A percentile compares a stretch with the other conserved stretches of the same genome.
Evolutionary conservation across 495 filamentous ascomycete species (phyloP).

Genomic region (Xylaria castorea): DNA sequence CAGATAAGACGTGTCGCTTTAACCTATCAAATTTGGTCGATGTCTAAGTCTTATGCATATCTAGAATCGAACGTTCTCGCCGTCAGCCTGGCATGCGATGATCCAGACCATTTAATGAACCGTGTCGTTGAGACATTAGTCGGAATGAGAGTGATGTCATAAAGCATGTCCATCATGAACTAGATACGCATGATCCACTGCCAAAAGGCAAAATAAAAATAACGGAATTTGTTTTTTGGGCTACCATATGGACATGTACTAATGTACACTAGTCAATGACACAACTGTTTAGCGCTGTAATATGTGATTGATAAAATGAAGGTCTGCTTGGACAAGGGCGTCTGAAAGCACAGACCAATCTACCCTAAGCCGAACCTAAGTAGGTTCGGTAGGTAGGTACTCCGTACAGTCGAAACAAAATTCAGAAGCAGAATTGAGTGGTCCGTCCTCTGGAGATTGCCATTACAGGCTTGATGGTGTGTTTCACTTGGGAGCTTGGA

Average conservation of each 20-base stretch:
- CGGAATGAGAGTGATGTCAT: neutral
- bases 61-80: neutral
- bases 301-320: conserved; percentile 14
- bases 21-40: neutral
- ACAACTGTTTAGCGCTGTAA: neutral
- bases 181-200: neutral
- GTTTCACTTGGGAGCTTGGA: conserved; percentile 36
- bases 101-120: neutral
- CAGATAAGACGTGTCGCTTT: neutral
- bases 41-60: neutral
- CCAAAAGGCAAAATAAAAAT: neutral
- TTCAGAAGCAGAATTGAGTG: neutral
- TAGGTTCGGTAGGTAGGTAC: too few species aligned
- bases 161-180: neutral
- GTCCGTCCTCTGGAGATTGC: neutral
- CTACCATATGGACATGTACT: neutral
- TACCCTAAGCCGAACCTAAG: too few species aligned
- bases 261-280: neutral
- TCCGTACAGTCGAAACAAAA: neutral
- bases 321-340: neutral
- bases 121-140: neutral
- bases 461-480: neutral
- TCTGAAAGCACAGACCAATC: neutral
- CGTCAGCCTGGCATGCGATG: neutral
- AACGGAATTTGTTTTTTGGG: neutral